Evolutionary conservation across 192 early-diverging fungal species (phyloP), one percentile per base, ranked within the genome.

Genomic region (Spinellus fusiger): DNA sequence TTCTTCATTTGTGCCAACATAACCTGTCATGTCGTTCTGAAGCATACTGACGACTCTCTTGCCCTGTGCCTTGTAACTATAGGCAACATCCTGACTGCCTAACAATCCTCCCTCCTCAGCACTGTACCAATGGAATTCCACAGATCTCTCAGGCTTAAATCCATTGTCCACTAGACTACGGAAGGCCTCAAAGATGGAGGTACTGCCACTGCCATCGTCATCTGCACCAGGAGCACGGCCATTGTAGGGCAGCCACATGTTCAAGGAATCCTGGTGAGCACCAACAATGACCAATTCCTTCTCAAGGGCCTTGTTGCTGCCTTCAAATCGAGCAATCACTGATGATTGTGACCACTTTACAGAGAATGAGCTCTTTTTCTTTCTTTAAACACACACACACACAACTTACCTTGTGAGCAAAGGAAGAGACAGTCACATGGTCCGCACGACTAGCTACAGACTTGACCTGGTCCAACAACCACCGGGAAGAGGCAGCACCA

Each of bases 81-180:
- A 52, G 13, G 90, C 88, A 54, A 96, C 82, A 55, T 80, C 89
- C 77, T 94, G 93, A 27, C 87, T 90, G 15, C 96, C 94, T 56
- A 95, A 77, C 15, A 98, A 77, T 32, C 92, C 93, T 60, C 78
- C 91, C 74, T 94, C 93, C 77, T 96, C 91, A 55, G 80, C 94
- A 50, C 89, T 84, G 68, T 95, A 93, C 89, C 90, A 98, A 78
- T 96, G 94, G 80, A 96, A 96, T 67, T 96, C 94, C 33, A 98
- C 89, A n/a, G 92, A 82, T 56, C 84, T 69, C 7, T 74, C 51
- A 16, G 92, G 93, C 22, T 71, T 73, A 62, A 93, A 89, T 0
- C 79, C 86, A 52, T 71, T 75, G n/a, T 69, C 49, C 33, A 91
- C 74, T 3, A 96, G 71, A 22, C 82, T 76, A 26, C 90, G 80